Conservation (phyloP, 768 basidiomycete genomes). For the Tremella fuciformis region DNA sequence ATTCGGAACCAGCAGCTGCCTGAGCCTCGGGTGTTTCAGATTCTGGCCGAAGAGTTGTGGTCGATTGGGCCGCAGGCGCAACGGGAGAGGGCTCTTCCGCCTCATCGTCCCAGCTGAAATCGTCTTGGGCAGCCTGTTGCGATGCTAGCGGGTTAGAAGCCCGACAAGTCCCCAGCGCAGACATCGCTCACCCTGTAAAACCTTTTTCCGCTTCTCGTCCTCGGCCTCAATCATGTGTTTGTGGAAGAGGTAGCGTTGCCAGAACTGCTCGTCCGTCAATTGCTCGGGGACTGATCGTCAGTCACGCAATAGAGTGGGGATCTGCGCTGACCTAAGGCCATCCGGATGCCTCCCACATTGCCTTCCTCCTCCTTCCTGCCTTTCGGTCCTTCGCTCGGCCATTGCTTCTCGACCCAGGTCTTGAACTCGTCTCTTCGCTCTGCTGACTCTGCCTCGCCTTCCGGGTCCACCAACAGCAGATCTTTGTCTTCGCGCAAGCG, state of each 20-base stretch:
- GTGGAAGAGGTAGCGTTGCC: constrained; percentile 51
- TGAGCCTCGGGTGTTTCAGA: constrained; percentile 1
- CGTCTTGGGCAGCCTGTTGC: constrained; percentile 37
- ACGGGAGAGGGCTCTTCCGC: constrained; percentile 25
- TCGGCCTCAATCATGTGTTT: constrained; percentile 48
- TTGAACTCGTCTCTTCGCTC: constrained; percentile 37
- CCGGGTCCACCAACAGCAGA: constrained; percentile 73
- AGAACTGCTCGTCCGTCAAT: constrained; percentile 48
- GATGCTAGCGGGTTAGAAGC: constrained; percentile 20
- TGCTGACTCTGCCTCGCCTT: constrained; percentile 57
- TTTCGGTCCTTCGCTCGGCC: constrained; percentile 43
- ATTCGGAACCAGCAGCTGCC: not conserved
- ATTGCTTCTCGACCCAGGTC: constrained; percentile 34
- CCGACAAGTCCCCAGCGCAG: not conserved
- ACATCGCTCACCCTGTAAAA: constrained; percentile 39
- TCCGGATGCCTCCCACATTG: constrained; percentile 41
- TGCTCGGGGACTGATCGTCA: constrained; percentile 43
- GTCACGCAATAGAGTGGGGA: not conserved
- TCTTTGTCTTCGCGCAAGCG: constrained; percentile 71
- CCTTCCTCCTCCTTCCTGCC: constrained; percentile 30
- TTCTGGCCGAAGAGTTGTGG: not conserved
- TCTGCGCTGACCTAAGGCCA: constrained; percentile 41
- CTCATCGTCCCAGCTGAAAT: constrained; percentile 52
- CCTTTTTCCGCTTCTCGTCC: constrained; percentile 44
- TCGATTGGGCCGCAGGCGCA: not conserved